phyloP scores from a whole-genome alignment of 768 basidiomycete genomes.

The Cystofilobasidium macerans region DNA sequence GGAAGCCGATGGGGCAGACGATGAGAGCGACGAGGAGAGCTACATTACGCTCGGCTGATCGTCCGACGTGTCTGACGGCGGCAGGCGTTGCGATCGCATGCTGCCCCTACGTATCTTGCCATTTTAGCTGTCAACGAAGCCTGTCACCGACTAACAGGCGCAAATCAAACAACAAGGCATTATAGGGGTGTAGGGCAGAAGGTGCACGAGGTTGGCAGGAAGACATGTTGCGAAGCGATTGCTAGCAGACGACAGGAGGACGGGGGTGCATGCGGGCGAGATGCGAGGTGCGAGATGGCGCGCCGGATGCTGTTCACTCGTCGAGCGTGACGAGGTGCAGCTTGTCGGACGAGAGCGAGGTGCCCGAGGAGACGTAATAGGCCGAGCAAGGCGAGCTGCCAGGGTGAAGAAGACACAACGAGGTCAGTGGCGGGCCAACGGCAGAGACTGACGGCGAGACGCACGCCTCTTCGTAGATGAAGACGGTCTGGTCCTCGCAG shows the following conservation, averaged over 20 bases:
- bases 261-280: background rate
- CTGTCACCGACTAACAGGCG: too few species aligned
- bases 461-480: background rate
- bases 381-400: background rate
- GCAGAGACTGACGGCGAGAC: background rate
- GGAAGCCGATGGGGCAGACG: slow-evolving; percentile 30
- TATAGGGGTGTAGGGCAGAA: too few species aligned
- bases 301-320: background rate
- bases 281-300: background rate
- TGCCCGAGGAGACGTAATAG: background rate
- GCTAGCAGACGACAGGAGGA: too few species aligned
- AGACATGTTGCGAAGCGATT: too few species aligned
- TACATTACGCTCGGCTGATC: slow-evolving; percentile 31
- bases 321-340: background rate
- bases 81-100: slow-evolving; percentile 1
- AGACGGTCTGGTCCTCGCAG: background rate
- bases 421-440: background rate
- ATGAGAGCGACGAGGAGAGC: slow-evolving; percentile 32
- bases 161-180: too few species aligned
- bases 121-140: too few species aligned
- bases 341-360: background rate
- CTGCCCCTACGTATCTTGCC: too few species aligned
- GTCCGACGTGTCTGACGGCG: too few species aligned
- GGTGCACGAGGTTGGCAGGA: too few species aligned
- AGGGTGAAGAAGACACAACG: background rate